phyloP scores from a whole-genome alignment of 2,329 filamentous ascomycete species.

The Colletotrichum neosansevieriae region DNA sequence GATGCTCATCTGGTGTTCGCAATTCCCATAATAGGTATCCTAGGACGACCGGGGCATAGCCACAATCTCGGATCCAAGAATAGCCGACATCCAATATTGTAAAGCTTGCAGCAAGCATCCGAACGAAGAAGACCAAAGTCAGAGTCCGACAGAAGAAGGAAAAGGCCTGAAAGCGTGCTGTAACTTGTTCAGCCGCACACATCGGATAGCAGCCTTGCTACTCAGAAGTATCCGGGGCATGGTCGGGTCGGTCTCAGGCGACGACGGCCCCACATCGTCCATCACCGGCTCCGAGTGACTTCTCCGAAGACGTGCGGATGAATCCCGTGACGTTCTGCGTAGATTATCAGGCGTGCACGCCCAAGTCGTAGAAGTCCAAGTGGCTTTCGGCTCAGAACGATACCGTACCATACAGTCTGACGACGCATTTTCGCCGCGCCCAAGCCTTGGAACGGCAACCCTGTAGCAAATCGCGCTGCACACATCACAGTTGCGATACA shows the following conservation, averaged over 20 bases:
- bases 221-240: not conserved
- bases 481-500: constrained; percentile 22
- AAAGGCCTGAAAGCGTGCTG: not conserved
- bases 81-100: constrained; percentile 11
- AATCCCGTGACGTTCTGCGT: constrained; percentile 5
- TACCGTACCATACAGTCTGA: not conserved
- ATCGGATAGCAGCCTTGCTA: constrained; percentile 6
- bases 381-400: not conserved
- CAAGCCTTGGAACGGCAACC: constrained; percentile 19
- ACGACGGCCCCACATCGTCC: constrained; percentile 24
- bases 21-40: not conserved
- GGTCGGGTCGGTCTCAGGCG: constrained; percentile 1
- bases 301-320: not conserved
- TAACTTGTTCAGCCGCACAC: constrained; percentile 19
- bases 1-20: not conserved
- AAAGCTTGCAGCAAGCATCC: constrained; percentile 20
- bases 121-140: not conserved
- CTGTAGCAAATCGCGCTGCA: constrained; percentile 5
- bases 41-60: not conserved
- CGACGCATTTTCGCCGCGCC: not conserved
- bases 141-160: not conserved
- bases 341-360: not conserved
- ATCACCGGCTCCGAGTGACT: constrained; percentile 3
- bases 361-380: not conserved
- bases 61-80: constrained; percentile 1